These are phyloP conservation scores for Coemansia sp. DNA, from an alignment of 192 early-diverging fungal genomes.

Conservation along the genomic window DNA sequence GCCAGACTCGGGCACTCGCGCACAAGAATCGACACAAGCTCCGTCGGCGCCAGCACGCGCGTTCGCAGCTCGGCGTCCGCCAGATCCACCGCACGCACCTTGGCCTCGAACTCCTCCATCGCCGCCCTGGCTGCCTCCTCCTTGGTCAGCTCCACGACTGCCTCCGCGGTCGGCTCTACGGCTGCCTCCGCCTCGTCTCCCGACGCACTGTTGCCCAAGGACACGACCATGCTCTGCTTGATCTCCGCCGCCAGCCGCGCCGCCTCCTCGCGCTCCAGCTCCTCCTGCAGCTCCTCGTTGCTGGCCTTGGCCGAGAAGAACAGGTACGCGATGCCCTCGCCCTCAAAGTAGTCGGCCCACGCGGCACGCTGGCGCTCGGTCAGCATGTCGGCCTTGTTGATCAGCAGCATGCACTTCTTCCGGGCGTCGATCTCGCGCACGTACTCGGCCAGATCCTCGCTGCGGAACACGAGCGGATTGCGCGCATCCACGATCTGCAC, in stretches of 20 bases:
- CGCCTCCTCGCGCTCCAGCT: conserved; percentile 60
- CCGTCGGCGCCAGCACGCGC: conserved; percentile 64
- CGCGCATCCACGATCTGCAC: conserved; percentile 99
- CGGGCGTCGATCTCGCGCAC: conserved; percentile 84
- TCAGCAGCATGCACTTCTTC: conserved; percentile 87
- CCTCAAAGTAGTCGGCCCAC: conserved; percentile 93
- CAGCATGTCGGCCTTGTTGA: conserved; percentile 99
- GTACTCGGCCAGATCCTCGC: conserved; percentile 84
- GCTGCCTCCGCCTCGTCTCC: conserved; percentile 13
- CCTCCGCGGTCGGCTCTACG: conserved; percentile 5
- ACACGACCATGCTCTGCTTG: conserved; percentile 19
- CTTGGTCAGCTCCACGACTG: conserved; percentile 8
- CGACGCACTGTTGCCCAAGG: conserved; percentile 26
- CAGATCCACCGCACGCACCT: conserved; percentile 38
- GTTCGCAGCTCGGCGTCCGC: conserved; percentile 51
- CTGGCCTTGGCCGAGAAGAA: conserved; percentile 95
- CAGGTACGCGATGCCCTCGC: conserved; percentile 76
- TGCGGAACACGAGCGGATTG: conserved; percentile 90
- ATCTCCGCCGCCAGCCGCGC: conserved; percentile 41
- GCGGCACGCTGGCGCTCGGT: conserved; percentile 76
- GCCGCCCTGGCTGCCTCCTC: conserved; percentile 11
- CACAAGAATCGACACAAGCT: conserved; percentile 68
- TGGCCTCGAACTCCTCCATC: conserved; percentile 37
- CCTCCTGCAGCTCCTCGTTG: conserved; percentile 70
- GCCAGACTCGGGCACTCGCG: conserved; percentile 57